phyloP scores from a whole-genome alignment of 306 rosid genomes.

The Prunus fruticosa region DNA sequence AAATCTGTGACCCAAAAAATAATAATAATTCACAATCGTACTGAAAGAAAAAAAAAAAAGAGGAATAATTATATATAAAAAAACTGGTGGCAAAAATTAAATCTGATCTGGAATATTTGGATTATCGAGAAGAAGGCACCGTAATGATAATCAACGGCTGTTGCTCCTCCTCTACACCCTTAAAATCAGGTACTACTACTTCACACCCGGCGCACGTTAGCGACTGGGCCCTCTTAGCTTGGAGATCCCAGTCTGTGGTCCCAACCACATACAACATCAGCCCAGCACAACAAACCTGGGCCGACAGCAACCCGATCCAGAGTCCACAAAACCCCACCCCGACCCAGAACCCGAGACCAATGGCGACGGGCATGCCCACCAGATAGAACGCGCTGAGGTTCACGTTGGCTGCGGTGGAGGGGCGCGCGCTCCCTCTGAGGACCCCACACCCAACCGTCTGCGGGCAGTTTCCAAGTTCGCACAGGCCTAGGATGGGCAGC shows the following conservation, averaged over 20 bases:
- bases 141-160: slow-evolving; percentile 30
- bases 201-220: slow-evolving; percentile 36
- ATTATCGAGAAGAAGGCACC: slow-evolving; percentile 24
- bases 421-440: slow-evolving; percentile 80
- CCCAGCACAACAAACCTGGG: slow-evolving; percentile 90
- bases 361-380: slow-evolving; percentile 87
- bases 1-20: neutral
- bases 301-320: slow-evolving; percentile 79
- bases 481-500: slow-evolving; percentile 77
- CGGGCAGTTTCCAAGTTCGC: slow-evolving; percentile 95
- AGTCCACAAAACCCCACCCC: slow-evolving; percentile 79
- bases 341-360: slow-evolving; percentile 66
- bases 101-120: neutral
- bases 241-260: slow-evolving; percentile 78
- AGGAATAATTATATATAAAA: neutral
- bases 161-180: slow-evolving; percentile 23
- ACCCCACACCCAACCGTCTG: slow-evolving; percentile 94
- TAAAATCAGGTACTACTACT: slow-evolving; percentile 14
- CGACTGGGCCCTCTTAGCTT: slow-evolving; percentile 57
- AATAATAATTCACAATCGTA: slow-evolving; percentile 7
- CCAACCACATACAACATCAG: slow-evolving; percentile 71
- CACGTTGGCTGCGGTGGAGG: slow-evolving; percentile 74
- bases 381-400: slow-evolving; percentile 81
- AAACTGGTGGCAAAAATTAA: slow-evolving; percentile 16
- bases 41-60: too few relatives aligned